phyloP scores from a whole-genome alignment of 73 alveolate genomes.

The Halteria grandinella region DNA sequence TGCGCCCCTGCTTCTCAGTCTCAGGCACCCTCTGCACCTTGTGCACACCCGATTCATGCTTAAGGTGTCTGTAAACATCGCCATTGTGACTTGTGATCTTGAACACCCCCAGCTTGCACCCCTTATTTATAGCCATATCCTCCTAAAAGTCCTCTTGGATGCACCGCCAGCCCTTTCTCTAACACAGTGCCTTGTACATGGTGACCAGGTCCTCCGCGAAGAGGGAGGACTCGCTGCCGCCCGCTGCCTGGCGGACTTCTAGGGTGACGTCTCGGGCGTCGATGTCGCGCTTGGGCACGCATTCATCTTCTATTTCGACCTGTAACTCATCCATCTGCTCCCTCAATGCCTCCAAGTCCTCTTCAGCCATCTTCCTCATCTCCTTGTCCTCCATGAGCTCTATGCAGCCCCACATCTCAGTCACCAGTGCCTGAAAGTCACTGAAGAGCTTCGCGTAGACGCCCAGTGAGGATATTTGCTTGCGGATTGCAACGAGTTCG shows the following conservation, averaged over 20 bases:
- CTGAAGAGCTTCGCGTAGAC: not conserved
- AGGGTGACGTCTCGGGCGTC: conserved; percentile 37
- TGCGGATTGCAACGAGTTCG: not conserved
- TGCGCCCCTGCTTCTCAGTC: conserved; percentile 85
- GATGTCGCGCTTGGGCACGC: conserved; percentile 8
- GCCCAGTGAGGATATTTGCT: not conserved
- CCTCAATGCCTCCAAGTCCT: conserved; percentile 6
- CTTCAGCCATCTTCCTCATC: conserved; percentile 41
- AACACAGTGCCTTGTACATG: conserved; percentile 71
- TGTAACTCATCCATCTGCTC: conserved; percentile 45
- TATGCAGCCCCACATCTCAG: not conserved
- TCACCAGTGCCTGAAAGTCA: not conserved
- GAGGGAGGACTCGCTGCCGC: conserved; percentile 84
- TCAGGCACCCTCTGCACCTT: conserved; percentile 90
- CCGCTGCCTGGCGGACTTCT: conserved; percentile 87
- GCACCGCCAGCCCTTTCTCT: conserved; percentile 58
- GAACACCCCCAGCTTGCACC: conserved; percentile 73
- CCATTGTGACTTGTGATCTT: conserved; percentile 75
- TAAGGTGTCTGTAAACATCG: conserved; percentile 64
- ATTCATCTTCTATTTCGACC: conserved; percentile 13
- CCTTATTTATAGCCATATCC: conserved; percentile 72
- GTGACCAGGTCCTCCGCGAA: conserved; percentile 82
- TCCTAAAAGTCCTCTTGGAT: conserved; percentile 22
- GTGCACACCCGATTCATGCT: conserved; percentile 91
- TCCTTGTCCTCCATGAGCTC: conserved; percentile 47